Evolutionary conservation across 163 green algal genomes (phyloP).

Genomic region (Scenedesmus sp.): DNA sequence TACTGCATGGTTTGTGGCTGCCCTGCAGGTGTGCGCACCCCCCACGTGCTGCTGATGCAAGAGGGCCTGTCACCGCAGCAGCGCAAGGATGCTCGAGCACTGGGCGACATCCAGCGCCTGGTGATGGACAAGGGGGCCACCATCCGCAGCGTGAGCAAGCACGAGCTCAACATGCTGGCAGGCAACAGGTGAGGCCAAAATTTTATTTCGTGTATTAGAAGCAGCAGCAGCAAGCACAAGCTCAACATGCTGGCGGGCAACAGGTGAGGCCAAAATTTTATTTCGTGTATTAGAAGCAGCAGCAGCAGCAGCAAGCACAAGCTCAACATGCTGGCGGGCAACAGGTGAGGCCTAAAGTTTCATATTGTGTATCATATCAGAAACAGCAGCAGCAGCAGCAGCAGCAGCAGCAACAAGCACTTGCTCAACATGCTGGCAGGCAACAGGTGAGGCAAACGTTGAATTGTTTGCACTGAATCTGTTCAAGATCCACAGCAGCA

Average conservation of each 20-base stretch:
- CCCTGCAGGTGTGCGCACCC: background rate
- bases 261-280: slow-evolving; percentile 58
- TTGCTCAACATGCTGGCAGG: slow-evolving; percentile 89
- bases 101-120: slow-evolving; percentile 56
- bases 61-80: slow-evolving; percentile 1
- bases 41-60: slow-evolving; percentile 53
- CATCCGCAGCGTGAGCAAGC: slow-evolving; percentile 76
- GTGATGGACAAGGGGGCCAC: slow-evolving; percentile 64
- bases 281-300: background rate
- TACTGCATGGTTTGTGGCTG: too few relatives aligned
- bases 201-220: background rate
- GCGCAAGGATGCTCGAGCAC: slow-evolving; percentile 37
- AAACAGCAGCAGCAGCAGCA: background rate
- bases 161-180: slow-evolving; percentile 93
- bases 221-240: slow-evolving; percentile 82
- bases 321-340: slow-evolving; percentile 89
- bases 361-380: too few relatives aligned
- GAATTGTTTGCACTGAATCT: background rate
- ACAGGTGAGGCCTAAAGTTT: slow-evolving; percentile 87
- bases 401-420: background rate
- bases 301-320: slow-evolving; percentile 81
- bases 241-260: slow-evolving; percentile 92
- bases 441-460: slow-evolving; percentile 85
- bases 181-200: slow-evolving; percentile 79
- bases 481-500: slow-evolving; percentile 30